phyloP scores from a whole-genome alignment of 148 eudicot species.

The Salicornia ramosissima region DNA sequence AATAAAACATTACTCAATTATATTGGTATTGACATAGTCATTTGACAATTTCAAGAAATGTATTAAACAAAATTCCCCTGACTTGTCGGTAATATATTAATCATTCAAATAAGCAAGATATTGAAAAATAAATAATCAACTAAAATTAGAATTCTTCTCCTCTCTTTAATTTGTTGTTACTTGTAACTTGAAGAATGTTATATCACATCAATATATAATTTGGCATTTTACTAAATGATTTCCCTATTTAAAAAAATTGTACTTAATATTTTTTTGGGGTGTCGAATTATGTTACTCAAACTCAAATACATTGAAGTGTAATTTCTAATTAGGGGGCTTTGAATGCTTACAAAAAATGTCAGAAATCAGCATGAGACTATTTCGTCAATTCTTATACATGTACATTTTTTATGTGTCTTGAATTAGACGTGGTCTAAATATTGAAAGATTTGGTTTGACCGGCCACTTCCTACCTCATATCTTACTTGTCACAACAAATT shows the following conservation, averaged over 20 bases:
- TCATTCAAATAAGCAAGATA: neutral
- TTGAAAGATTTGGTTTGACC: too few relatives aligned
- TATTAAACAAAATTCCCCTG: neutral
- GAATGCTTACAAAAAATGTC: neutral
- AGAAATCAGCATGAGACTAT: too few relatives aligned
- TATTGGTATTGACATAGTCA: neutral
- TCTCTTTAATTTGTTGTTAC: neutral
- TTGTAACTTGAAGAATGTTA: neutral
- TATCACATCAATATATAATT: neutral
- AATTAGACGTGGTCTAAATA: too few relatives aligned
- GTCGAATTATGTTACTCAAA: neutral
- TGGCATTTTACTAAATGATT: neutral
- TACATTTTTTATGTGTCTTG: too few relatives aligned
- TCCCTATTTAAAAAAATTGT: too few relatives aligned
- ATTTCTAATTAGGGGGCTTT: neutral
- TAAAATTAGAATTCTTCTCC: neutral
- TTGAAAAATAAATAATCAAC: neutral
- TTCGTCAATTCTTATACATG: too few relatives aligned
- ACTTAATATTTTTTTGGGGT: neutral
- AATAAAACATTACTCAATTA: neutral
- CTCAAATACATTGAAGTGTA: neutral
- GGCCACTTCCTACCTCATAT: too few relatives aligned
- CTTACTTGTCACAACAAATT: too few relatives aligned
- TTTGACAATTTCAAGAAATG: neutral
- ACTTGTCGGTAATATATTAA: constrained; percentile 4